Conservation (phyloP, 805 yeast species). For the Cyberlindnera meyerae region DNA sequence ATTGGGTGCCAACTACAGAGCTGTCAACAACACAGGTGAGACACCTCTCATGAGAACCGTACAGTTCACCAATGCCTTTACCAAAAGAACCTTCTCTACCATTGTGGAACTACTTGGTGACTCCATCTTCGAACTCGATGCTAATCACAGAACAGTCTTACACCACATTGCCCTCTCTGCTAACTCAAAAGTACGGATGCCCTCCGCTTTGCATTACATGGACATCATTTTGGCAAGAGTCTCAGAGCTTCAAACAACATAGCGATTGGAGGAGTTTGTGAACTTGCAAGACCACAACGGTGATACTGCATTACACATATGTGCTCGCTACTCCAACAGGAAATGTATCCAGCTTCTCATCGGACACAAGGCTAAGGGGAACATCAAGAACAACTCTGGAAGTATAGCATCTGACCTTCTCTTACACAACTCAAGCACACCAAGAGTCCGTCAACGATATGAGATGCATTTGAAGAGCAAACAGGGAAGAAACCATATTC, state of each 20-base stretch:
- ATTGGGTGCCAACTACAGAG: slow-evolving; percentile 67
- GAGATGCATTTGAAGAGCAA: slow-evolving; percentile 19
- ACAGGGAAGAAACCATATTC: slow-evolving; percentile 6
- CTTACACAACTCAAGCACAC: slow-evolving; percentile 24
- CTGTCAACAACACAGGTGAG: slow-evolving; percentile 66
- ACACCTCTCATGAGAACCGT: slow-evolving; percentile 85
- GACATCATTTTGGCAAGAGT: slow-evolving; percentile 72
- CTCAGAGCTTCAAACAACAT: slow-evolving; percentile 56
- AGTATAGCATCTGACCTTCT: slow-evolving; percentile 23
- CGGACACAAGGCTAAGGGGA: slow-evolving; percentile 43
- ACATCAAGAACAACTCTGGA: slow-evolving; percentile 34
- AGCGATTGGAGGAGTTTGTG: slow-evolving; percentile 52
- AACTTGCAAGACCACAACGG: slow-evolving; percentile 73
- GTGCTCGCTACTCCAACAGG: slow-evolving; percentile 55
- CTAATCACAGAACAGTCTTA: slow-evolving; percentile 67
- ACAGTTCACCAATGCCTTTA: slow-evolving; percentile 81
- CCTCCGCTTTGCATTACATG: slow-evolving; percentile 79
- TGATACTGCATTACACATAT: slow-evolving; percentile 73
- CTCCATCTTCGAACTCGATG: slow-evolving; percentile 74
- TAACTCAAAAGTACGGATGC: slow-evolving; percentile 58
- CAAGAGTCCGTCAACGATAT: slow-evolving; percentile 22
- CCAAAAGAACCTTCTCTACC: slow-evolving; percentile 72
- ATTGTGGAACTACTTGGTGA: slow-evolving; percentile 72
- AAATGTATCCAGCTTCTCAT: slow-evolving; percentile 45
- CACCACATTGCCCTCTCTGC: slow-evolving; percentile 81